A percentile compares a stretch with the other conserved stretches of the same genome.
Conservation (phyloP, 768 basidiomycete species). For the Boletellus ananas region DNA sequence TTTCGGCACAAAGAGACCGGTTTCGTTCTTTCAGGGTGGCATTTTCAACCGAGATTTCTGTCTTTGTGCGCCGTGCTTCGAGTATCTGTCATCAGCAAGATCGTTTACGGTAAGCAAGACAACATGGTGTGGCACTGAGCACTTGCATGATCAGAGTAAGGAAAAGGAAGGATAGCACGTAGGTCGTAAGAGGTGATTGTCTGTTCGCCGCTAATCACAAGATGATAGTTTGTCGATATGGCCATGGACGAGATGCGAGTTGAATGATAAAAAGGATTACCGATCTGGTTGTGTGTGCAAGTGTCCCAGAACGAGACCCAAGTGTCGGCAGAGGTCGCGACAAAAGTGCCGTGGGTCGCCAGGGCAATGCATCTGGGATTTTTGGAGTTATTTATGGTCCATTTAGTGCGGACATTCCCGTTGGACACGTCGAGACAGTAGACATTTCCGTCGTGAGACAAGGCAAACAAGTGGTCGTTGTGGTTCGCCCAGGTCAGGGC, state of each 20-base stretch:
- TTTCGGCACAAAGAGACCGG: no score
- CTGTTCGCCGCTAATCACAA: background rate
- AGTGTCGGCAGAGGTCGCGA: background rate
- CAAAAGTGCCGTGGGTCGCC: background rate
- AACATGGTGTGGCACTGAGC: background rate
- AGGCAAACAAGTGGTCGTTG: slow-evolving; percentile 1
- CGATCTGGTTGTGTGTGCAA: background rate
- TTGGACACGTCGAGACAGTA: background rate
- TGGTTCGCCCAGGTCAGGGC: background rate
- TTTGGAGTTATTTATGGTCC: background rate
- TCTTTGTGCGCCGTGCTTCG: background rate
- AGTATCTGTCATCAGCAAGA: background rate
- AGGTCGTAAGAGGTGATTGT: background rate
- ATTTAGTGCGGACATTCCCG: background rate
- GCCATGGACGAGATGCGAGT: background rate
- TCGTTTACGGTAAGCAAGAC: background rate
- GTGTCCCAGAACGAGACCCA: slow-evolving; percentile 11
- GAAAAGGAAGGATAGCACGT: background rate
- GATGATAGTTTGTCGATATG: background rate
- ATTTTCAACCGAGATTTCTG: background rate
- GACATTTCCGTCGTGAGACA: background rate
- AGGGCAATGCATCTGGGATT: background rate
- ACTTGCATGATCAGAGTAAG: background rate
- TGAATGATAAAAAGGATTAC: background rate
- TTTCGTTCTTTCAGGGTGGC: no score